Evolutionary conservation across 75 land plant species (phyloP).

Genomic region (Pinus taeda): DNA sequence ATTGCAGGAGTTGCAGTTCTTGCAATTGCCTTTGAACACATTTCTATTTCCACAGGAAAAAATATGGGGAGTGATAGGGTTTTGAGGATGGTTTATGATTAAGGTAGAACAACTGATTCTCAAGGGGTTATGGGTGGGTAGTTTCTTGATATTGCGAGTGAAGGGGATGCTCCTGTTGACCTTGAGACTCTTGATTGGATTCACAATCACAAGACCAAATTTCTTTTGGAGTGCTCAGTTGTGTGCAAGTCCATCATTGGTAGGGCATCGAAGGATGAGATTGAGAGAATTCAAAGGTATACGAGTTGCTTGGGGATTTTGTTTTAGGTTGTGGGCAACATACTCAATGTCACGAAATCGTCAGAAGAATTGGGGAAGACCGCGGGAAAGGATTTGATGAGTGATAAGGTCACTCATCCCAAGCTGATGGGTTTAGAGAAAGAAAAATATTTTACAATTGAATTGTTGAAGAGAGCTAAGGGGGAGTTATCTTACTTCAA

Average conservation of each 20-base stretch:
- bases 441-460: too few relatives aligned
- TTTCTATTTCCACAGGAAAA: constrained; percentile 26
- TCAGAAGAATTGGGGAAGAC: too few relatives aligned
- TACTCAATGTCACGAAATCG: constrained; percentile 82
- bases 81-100: constrained; percentile 32
- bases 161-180: constrained; percentile 19
- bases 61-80: constrained; percentile 17
- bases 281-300: constrained; percentile 46
- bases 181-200: constrained; percentile 56
- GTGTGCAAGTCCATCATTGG: constrained; percentile 62
- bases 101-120: constrained; percentile 39
- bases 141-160: constrained; percentile 41
- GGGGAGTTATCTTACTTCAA: too few relatives aligned
- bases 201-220: constrained; percentile 62
- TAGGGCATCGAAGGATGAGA: constrained; percentile 53
- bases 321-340: constrained; percentile 91
- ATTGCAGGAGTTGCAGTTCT: constrained; percentile 60
- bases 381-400: too few relatives aligned
- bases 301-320: constrained; percentile 58
- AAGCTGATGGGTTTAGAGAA: too few relatives aligned
- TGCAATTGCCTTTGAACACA: constrained; percentile 41
- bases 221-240: constrained; percentile 47
- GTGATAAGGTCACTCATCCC: too few relatives aligned
- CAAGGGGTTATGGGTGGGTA: constrained; percentile 70
- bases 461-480: too few relatives aligned